phyloP scores from a whole-genome alignment of 352 stramenopile species.

The Globisporangium radiosum region DNA sequence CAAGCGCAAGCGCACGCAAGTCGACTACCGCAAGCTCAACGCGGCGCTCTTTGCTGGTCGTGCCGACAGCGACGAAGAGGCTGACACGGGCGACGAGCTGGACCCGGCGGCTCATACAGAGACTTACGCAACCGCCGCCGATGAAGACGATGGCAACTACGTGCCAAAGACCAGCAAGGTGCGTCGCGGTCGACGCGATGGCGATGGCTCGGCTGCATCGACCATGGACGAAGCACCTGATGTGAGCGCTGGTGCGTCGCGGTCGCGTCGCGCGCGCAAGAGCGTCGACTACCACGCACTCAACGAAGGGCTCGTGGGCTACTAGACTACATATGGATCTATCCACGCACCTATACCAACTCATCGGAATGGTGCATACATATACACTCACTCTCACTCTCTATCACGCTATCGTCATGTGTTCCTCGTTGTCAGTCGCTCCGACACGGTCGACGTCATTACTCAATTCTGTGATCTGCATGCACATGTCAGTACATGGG shows the following conservation, averaged over 20 bases:
- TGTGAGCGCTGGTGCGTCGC: background rate
- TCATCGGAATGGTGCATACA: too few relatives aligned
- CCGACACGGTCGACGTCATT: too few relatives aligned
- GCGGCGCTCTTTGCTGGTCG: slow-evolving; percentile 67
- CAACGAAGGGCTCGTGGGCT: slow-evolving; percentile 39
- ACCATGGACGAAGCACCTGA: background rate
- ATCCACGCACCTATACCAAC: too few relatives aligned
- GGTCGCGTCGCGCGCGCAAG: slow-evolving; percentile 21
- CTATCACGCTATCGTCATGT: background rate
- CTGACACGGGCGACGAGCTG: slow-evolving; percentile 19
- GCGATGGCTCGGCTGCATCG: background rate
- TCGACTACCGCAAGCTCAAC: slow-evolving; percentile 81
- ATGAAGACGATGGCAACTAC: slow-evolving; percentile 14
- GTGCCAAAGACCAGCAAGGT: background rate
- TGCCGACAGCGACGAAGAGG: slow-evolving; percentile 48
- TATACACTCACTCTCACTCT: too few relatives aligned
- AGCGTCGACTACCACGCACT: slow-evolving; percentile 55
- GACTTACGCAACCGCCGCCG: slow-evolving; percentile 13
- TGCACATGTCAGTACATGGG: slow-evolving; percentile 56
- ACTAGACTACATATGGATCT: background rate
- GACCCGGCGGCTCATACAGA: too few relatives aligned
- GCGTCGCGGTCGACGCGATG: background rate
- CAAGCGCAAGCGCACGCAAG: slow-evolving; percentile 72
- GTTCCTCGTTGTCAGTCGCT: background rate
- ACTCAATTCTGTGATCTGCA: background rate